Evolutionary conservation across 169 alveolate genomes (phyloP).

Genomic region (Plasmodium knowlesi): DNA sequence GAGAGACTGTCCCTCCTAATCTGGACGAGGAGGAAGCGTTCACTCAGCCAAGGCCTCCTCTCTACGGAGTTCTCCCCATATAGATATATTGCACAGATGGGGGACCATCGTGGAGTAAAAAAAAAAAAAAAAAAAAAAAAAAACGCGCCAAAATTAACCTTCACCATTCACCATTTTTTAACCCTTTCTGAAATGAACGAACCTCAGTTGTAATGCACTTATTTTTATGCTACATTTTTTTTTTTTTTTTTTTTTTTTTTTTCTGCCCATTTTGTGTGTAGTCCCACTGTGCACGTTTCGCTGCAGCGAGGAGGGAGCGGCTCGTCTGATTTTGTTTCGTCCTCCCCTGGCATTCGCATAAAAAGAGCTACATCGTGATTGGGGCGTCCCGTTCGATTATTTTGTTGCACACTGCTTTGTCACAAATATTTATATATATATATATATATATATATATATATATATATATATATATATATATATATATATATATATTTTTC

Average conservation of each 20-base stretch:
- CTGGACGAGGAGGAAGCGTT: neutral
- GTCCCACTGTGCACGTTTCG: neutral
- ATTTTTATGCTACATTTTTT: neutral
- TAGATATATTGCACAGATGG: neutral
- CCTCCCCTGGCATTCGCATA: neutral
- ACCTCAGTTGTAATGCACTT: neutral
- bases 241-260: neutral
- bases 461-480: no score
- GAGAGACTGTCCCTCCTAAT: neutral
- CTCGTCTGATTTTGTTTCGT: neutral
- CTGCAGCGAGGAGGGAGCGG: neutral
- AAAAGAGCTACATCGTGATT: neutral
- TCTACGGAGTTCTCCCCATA: neutral
- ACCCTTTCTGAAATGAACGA: neutral
- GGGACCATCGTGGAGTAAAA: neutral
- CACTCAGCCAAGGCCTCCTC: neutral
- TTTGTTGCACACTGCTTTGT: neutral
- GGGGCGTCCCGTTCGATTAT: neutral
- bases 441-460: no score
- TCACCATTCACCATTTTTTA: neutral
- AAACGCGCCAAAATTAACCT: neutral
- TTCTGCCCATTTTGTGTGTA: neutral
- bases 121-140: no score
- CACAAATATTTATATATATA: neutral
- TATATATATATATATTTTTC: no score